Conservation (phyloP, 108 stramenopile genomes). For the Nannochloropsis oceanica region DNA sequence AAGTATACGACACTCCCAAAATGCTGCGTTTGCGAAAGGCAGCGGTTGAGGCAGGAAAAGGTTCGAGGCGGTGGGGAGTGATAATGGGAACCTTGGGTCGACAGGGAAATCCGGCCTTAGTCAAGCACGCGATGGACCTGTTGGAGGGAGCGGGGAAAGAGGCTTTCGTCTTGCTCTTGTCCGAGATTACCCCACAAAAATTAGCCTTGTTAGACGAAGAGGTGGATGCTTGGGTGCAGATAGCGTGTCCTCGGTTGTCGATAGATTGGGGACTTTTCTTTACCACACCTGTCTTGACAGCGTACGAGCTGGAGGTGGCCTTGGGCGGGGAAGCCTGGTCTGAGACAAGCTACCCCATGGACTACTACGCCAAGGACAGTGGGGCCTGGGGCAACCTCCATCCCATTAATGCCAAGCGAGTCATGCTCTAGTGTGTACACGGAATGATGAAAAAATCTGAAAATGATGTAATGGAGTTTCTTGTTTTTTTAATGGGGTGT, state of each 20-base stretch:
- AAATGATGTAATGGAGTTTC: too few species aligned
- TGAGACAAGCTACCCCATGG: constrained; percentile 76
- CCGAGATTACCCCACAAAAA: constrained; percentile 78
- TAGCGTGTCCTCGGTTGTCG: constrained; percentile 89
- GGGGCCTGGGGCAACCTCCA: constrained; percentile 87
- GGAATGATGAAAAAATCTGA: too few species aligned
- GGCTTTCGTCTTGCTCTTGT: constrained; percentile 61
- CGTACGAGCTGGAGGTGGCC: constrained; percentile 43
- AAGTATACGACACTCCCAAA: constrained; percentile 66
- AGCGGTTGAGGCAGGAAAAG: constrained; percentile 29
- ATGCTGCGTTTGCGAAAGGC: constrained; percentile 45
- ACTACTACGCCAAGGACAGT: constrained; percentile 73
- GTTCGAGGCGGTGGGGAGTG: constrained; percentile 61
- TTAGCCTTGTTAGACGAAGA: constrained; percentile 49
- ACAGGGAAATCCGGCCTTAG: constrained; percentile 91
- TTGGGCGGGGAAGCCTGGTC: constrained; percentile 29
- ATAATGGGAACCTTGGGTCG: constrained; percentile 89
- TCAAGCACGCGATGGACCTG: constrained; percentile 47
- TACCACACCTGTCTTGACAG: constrained; percentile 43
- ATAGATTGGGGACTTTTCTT: constrained; percentile 90
- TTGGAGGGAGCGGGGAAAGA: constrained; percentile 45
- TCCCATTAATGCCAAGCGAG: background rate
- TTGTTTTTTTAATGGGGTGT: too few species aligned
- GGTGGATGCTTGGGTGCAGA: constrained; percentile 85
- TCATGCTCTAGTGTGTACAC: background rate